phyloP scores from a whole-genome alignment of 2,329 filamentous ascomycete species.

The Amylocarpus encephaloides region DNA sequence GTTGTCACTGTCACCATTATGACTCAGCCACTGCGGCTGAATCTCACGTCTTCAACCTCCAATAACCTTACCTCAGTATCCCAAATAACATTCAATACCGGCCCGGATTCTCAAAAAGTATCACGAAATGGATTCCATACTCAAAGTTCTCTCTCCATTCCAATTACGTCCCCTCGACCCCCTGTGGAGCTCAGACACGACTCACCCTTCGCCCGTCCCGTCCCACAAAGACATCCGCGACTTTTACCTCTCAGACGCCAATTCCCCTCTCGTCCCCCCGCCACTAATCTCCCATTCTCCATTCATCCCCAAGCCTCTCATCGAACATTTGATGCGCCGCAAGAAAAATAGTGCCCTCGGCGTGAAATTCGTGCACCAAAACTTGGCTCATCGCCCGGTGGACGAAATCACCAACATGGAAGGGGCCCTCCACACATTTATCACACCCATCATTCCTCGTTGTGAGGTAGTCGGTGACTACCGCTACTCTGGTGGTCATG shows the following conservation, averaged over 20 bases:
- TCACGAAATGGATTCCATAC: neutral
- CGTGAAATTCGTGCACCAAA: constrained; percentile 13
- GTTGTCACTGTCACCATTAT: no score
- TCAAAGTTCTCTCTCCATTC: neutral
- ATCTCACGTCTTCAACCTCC: no score
- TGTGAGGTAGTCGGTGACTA: constrained; percentile 26
- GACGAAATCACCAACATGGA: constrained; percentile 27
- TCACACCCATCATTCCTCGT: constrained; percentile 20
- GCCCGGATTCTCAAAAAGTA: neutral
- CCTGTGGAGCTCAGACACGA: neutral
- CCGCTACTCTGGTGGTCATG: constrained; percentile 16
- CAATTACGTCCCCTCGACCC: neutral
- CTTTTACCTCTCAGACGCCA: constrained; percentile 10
- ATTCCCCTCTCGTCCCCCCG: constrained; percentile 10
- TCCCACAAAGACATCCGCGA: constrained; percentile 5
- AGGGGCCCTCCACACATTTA: constrained; percentile 24
- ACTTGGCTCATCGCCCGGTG: neutral
- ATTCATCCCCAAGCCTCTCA: constrained; percentile 16
- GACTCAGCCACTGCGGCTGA: no score
- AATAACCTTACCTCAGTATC: neutral
- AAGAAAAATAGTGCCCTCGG: constrained; percentile 21
- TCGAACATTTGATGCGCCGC: constrained; percentile 19
- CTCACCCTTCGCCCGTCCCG: constrained; percentile 8
- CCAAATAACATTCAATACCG: neutral
- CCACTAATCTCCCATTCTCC: constrained; percentile 20